Evolutionary conservation across 768 basidiomycete genomes (phyloP).

Genomic region (Multifurca ochricompacta): DNA sequence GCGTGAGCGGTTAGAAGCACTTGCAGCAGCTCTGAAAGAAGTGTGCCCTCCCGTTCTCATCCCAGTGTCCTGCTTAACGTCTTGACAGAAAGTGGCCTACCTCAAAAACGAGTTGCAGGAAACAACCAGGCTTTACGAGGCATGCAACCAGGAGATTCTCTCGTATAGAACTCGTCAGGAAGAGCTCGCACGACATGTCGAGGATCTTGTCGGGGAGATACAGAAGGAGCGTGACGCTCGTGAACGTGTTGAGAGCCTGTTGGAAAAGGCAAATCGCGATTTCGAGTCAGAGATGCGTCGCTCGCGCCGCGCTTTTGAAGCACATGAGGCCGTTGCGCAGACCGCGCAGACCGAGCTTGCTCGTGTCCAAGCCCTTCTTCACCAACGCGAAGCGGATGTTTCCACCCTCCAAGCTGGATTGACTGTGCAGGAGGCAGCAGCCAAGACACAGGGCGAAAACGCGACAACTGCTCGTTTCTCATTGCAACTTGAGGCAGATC

Average conservation of each 20-base stretch:
- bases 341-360: conserved; percentile 56
- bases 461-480: conserved; percentile 79
- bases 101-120: conserved; percentile 63
- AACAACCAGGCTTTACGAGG: conserved; percentile 56
- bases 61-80: background rate
- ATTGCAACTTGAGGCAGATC: conserved; percentile 82
- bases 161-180: conserved; percentile 66
- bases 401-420: conserved; percentile 63
- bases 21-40: conserved; percentile 74
- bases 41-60: conserved; percentile 32
- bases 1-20: conserved; percentile 55
- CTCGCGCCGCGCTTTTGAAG: conserved; percentile 57
- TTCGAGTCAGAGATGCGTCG: conserved; percentile 54
- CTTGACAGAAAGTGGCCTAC: conserved; percentile 54
- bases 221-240: conserved; percentile 51
- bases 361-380: conserved; percentile 53
- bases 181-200: conserved; percentile 66
- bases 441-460: conserved; percentile 73
- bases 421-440: conserved; percentile 65
- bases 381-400: conserved; percentile 71
- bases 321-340: conserved; percentile 61
- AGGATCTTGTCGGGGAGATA: conserved; percentile 59
- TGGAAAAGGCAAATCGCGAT: conserved; percentile 51
- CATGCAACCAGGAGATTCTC: conserved; percentile 53
- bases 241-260: conserved; percentile 45